A percentile compares a stretch with the other conserved stretches of the same genome.
These are phyloP conservation scores for Hypoxylon sp. DNA, from an alignment of 2,329 filamentous ascomycete genomes.

Conservation along the genomic window DNA sequence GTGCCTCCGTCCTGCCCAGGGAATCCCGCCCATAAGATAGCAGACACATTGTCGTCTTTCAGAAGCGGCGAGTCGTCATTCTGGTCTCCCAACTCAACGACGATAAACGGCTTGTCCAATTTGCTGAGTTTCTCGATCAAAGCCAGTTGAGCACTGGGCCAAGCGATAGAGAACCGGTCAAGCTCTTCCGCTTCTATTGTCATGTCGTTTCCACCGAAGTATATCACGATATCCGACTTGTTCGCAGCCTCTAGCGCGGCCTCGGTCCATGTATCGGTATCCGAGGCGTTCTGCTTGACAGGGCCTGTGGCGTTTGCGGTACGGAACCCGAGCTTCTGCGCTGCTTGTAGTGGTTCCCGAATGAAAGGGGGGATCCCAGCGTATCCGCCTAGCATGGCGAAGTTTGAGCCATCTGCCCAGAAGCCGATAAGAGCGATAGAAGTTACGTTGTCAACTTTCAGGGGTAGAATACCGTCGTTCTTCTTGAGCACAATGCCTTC, in stretches of 20 bases:
- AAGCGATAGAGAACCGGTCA: conserved; percentile 66
- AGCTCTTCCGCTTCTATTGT: conserved; percentile 64
- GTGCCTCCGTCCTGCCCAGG: conserved; percentile 66
- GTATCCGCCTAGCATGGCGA: conserved; percentile 53
- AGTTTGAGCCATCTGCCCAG: conserved; percentile 39
- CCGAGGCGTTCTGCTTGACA: conserved; percentile 43
- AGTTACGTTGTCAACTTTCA: conserved; percentile 37
- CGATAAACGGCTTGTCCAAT: conserved; percentile 63
- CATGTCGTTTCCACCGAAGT: conserved; percentile 68
- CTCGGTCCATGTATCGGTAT: conserved; percentile 53
- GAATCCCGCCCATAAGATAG: conserved; percentile 65
- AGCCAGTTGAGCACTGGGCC: conserved; percentile 65
- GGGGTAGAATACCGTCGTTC: conserved; percentile 47
- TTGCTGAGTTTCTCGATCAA: conserved; percentile 59
- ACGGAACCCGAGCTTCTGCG: conserved; percentile 59
- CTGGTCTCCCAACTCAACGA: conserved; percentile 65
- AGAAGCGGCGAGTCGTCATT: conserved; percentile 61
- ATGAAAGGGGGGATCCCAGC: conserved; percentile 67
- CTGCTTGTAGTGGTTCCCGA: conserved; percentile 65
- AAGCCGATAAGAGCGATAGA: conserved; percentile 48
- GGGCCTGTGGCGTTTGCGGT: conserved; percentile 60
- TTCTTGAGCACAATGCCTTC: conserved; percentile 50
- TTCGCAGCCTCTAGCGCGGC: conserved; percentile 57
- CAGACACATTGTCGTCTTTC: conserved; percentile 59
- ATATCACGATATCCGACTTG: conserved; percentile 66